A percentile compares a stretch with the other conserved stretches of the same genome.
Conservation (phyloP, 352 stramenopile genomes). For the Phytophthora cactorum region DNA sequence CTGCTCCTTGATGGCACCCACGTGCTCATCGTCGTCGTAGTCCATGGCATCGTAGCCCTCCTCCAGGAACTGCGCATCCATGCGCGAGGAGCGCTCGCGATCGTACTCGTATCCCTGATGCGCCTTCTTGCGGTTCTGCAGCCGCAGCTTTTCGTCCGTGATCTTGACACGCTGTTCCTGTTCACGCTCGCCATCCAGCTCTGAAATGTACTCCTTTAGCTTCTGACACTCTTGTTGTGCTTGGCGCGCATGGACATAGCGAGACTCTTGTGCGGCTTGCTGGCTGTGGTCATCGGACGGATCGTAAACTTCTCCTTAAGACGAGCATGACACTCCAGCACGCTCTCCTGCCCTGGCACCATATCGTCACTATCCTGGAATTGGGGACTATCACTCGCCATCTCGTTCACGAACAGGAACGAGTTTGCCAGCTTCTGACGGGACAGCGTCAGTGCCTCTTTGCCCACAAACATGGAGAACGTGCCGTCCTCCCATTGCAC, state of each 20-base stretch:
- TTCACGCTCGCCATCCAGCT: conserved; percentile 82
- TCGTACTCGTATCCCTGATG: conserved; percentile 84
- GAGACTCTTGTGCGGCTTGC: conserved; percentile 87
- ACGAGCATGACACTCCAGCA: conserved; percentile 84
- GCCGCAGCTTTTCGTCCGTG: conserved; percentile 80
- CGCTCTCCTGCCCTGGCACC: conserved; percentile 69
- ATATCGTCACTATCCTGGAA: conserved; percentile 70
- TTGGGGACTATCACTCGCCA: conserved; percentile 67
- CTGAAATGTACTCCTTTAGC: conserved; percentile 88
- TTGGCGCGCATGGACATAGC: conserved; percentile 91
- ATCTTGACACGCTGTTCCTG: conserved; percentile 89
- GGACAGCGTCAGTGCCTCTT: conserved; percentile 82
- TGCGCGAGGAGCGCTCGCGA: conserved; percentile 70
- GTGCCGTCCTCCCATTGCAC: conserved; percentile 89
- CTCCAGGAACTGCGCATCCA: conserved; percentile 87
- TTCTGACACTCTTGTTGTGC: conserved; percentile 91
- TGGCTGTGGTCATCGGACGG: conserved; percentile 82
- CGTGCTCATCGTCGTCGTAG: conserved; percentile 86
- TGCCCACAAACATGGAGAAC: conserved; percentile 88
- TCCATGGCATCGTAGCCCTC: conserved; percentile 78
- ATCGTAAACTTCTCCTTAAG: conserved; percentile 89
- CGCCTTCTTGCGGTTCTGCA: conserved; percentile 89
- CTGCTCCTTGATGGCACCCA: conserved; percentile 87
- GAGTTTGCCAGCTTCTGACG: conserved; percentile 88
- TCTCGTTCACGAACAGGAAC: conserved; percentile 86